Base-by-base conservation (phyloP, 2,329 filamentous ascomycete species). In the Samsoniella hepiali region DNA sequence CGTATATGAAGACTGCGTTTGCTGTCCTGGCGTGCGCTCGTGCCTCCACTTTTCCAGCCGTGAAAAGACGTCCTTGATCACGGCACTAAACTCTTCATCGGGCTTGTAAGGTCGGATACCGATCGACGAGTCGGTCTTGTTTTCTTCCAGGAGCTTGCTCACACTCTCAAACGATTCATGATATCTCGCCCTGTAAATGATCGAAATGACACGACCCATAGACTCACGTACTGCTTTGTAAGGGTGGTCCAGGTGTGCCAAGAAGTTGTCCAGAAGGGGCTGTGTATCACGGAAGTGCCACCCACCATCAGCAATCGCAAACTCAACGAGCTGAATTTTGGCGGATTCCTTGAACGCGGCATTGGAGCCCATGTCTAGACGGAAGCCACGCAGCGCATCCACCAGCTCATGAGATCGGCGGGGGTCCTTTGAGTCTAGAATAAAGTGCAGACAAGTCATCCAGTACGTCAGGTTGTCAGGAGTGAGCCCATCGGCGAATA, bases 281-380 rank as follows among this genome's bases (percentile, higher is more conserved):
- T 91, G 87, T 69, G 96, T 91, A 11, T 92, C 82, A 66, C 92
- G 92, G 81, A 97, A 99, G 75, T 99, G 95, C 95, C 96, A 99
- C 1, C 95, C 95, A 42, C 88, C 86, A 70, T 97, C 93, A 51
- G 88, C 88, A 64, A 99, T 90, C 66, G 91, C 85, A 68, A 96
- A 92, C 69, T 97, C 92, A 22, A 99, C 81, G 36, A 99, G 80
- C 68, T 95, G 89, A 17, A 99, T 91, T 79, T 98, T 97, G 34
- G 94, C 96, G 62, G 94, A 97, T 74, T 99, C 96, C 75, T 99
- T 99, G 83, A 99, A 99, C 0, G 95, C 95, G 4, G 96, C 95
- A 72, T 98, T 97, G 0, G 94, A 97, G 6, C 86, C 82, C 89
- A 98, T 94, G 73, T 99, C 95, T 10, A 99, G 82, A 36, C 92